These are phyloP conservation scores for Gossypium davidsonii DNA, from an alignment of 441 rosid species.

Conservation along the genomic window DNA sequence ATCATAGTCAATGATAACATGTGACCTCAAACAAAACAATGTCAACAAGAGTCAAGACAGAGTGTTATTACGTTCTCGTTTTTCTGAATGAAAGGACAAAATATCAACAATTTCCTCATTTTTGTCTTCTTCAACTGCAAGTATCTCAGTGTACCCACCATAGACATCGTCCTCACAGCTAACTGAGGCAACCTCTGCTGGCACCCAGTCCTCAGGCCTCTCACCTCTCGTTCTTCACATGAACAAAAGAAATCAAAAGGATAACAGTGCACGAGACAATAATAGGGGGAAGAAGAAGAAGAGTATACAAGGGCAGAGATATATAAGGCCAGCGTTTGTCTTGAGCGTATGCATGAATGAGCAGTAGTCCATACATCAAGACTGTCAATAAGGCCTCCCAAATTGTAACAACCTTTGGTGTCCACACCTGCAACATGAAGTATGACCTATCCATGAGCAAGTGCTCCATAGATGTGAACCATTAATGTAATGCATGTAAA, in stretches of 20 bases:
- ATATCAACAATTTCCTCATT: constrained; percentile 59
- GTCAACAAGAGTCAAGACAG: not conserved
- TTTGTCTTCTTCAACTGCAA: constrained; percentile 35
- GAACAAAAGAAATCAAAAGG: constrained; percentile 17
- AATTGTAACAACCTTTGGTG: constrained; percentile 72
- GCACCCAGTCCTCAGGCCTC: constrained; percentile 95
- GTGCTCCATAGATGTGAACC: constrained; percentile 1
- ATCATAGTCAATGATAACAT: not conserved
- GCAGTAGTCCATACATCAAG: constrained; percentile 65
- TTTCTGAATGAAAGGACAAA: constrained; percentile 66
- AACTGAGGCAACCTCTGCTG: constrained; percentile 46
- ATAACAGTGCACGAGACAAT: constrained; percentile 5
- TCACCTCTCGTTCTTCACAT: constrained; percentile 52
- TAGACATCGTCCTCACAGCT: constrained; percentile 24
- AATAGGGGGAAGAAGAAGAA: constrained; percentile 9
- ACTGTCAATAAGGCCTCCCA: constrained; percentile 88
- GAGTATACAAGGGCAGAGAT: constrained; percentile 70
- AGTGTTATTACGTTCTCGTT: constrained; percentile 36
- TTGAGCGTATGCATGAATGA: constrained; percentile 82
- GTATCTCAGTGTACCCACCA: constrained; percentile 37
- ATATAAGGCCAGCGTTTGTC: constrained; percentile 92
- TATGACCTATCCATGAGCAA: not conserved
- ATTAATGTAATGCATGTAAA: not conserved
- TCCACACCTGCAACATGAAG: constrained; percentile 63
- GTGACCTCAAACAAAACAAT: constrained; percentile 1